Evolutionary conservation across 2,329 filamentous ascomycete species (phyloP), one percentile per base, ranked within the genome.

Genomic region (Trichoderma oligosporum): DNA sequence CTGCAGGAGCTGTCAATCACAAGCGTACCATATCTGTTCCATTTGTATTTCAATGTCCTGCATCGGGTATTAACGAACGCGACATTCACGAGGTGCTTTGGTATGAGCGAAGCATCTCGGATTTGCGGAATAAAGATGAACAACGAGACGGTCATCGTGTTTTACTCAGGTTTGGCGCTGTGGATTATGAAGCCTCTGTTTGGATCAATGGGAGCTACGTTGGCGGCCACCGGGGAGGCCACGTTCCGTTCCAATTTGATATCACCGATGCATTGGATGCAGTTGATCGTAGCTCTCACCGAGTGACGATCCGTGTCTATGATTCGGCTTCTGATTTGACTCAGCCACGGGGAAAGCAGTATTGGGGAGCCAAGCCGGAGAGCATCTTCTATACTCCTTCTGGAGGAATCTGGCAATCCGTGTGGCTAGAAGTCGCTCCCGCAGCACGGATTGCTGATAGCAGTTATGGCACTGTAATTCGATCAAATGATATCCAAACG

Each of bases 281-380:
- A 0, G 65, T 61, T 63, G 7, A 38, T 14, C 5, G 53, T 11
- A 62, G 66, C 0, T 65, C 63, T 2, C 64, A 75, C 8, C 71
- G 76, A 1, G 65, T 88, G 4, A 82, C 80, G 0, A 54, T 87
- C 3, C 76, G 85, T 3, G 81, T 86, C 0, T 80, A 79, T 36
- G 85, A 88, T 67, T 87, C 84, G 0, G 81, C 84, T 0, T 81
- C 79, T 59, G 85, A 88, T 59, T 70, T 87, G 7, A 79, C 80
- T 0, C 85, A 88, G 67, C 85, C 83, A 1, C 76, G 85, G 29
- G 85, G 85, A 0, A 88, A 88, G 67, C 85, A 88, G 68, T 85
- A 84, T 64, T 85, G 82, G 82, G 78, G 75, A 3, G 78, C 80
- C 1, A 75, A 82, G 67, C 81, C 82, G 0, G 82, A 85, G 66